Evolutionary conservation across 306 rosid species (phyloP).

Genomic region (Acacia crassicarpa): DNA sequence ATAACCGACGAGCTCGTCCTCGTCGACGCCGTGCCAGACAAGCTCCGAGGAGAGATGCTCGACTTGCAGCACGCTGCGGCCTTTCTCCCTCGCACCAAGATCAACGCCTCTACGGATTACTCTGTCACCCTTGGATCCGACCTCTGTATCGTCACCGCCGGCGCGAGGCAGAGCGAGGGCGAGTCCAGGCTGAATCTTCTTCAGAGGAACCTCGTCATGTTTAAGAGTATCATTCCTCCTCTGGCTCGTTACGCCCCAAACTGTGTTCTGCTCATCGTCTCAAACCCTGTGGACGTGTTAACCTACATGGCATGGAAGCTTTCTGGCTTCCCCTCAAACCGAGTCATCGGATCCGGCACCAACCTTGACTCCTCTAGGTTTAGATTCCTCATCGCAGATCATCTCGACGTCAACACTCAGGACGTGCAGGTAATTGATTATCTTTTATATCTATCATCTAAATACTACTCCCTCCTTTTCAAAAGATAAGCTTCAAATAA

Average conservation of each 20-base stretch:
- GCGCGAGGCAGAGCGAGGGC: constrained; percentile 71
- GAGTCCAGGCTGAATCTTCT: constrained; percentile 81
- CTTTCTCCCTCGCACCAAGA: constrained; percentile 87
- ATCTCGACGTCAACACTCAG: constrained; percentile 90
- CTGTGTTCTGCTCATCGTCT: constrained; percentile 60
- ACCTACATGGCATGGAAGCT: constrained; percentile 89
- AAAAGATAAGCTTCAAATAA: too few species aligned
- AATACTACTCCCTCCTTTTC: too few species aligned
- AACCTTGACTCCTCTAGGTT: constrained; percentile 90
- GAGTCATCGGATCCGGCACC: constrained; percentile 89
- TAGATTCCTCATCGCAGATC: constrained; percentile 84
- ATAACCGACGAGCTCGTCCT: constrained; percentile 79
- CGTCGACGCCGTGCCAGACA: constrained; percentile 68
- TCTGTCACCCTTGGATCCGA: constrained; percentile 67
- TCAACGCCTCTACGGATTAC: constrained; percentile 68
- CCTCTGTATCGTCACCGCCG: constrained; percentile 83
- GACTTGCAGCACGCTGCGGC: constrained; percentile 57
- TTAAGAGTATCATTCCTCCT: constrained; percentile 58
- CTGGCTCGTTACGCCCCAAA: constrained; percentile 60
- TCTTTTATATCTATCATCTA: too few species aligned
- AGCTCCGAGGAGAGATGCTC: constrained; percentile 93
- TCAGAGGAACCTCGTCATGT: constrained; percentile 67
- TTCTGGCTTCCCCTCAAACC: constrained; percentile 78
- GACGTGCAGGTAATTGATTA: constrained; percentile 69
- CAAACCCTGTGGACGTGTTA: constrained; percentile 82